Evolutionary conservation across 208 protist species (phyloP).

Genomic region (Acanthamoeba triangularis): DNA sequence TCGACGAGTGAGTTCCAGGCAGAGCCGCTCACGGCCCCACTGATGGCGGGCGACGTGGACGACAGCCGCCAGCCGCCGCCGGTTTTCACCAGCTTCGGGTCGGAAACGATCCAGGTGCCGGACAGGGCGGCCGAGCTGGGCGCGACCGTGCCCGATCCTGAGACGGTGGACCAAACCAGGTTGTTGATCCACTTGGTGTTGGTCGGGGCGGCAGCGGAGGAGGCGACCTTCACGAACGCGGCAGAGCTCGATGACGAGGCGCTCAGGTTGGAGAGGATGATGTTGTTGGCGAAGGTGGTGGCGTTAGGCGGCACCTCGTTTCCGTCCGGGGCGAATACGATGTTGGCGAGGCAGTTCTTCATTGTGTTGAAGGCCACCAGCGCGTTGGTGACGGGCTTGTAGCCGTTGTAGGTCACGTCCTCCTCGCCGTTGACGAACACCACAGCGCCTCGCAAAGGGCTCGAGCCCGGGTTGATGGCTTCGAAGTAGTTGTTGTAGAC

Average conservation of each 20-base stretch:
- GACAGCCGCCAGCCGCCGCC: background rate
- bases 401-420: background rate
- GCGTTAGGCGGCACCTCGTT: background rate
- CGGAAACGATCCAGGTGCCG: background rate
- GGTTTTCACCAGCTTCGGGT: background rate
- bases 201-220: background rate
- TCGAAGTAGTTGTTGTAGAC: conserved; percentile 13
- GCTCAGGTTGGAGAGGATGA: background rate
- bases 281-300: conserved; percentile 13
- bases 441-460: background rate
- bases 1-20: background rate
- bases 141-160: background rate
- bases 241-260: background rate
- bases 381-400: background rate
- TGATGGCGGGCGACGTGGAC: background rate
- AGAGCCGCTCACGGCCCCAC: background rate
- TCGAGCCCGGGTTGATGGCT: background rate
- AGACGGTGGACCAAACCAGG: background rate
- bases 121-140: background rate
- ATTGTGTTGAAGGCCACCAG: background rate
- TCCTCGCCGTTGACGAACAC: background rate
- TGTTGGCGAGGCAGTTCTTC: background rate
- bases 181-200: conserved; percentile 17
- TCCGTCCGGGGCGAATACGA: background rate
- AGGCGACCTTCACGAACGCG: background rate